Evolutionary conservation across 805 yeast genomes (phyloP), one percentile per base, ranked within the genome.

Genomic region (Debaryomyces maramus): DNA sequence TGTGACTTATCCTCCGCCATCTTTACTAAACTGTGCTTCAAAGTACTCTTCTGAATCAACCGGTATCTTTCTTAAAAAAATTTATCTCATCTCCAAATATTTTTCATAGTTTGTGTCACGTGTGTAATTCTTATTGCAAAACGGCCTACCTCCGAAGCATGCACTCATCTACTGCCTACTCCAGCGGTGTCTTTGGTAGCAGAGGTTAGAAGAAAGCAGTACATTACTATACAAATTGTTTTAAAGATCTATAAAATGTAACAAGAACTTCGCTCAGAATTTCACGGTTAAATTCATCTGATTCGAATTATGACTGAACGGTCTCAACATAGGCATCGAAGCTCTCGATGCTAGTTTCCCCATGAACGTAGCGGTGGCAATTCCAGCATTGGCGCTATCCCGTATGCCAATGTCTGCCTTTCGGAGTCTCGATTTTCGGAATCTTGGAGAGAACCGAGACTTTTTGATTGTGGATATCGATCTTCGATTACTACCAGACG

Each of bases 1-100:
- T 86, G 95, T n/a, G 80, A 66, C 39, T 76, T 73, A 47, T 67
- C 61, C 35, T 51, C 60, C 5, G 52, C 36, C 61, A 58, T 60
- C 18, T 15, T 44, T 20, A 17, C 28, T 31, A 33, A 19, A 23
- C 9, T 32, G n/a, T n/a, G 15, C 3, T 7, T 17, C 22, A 5
- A 13, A 18, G 22, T 13, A 17, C 9, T 13, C 28, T 15, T 14
- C 15, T 9, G 20, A 21, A 21, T 11, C 30, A n/a, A 27, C 18
- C 14, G 29, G 22, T n/a, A 19, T 32, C 24, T 32, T 13, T 14
- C 9, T 32, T 9, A 10, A 16, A 23, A 34, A 34, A 34, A 40
- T 40, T 40, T 33, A 35, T 20, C 40, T 40, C 43, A 39, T 39
- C 43, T 39, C 43, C 8, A 21, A 14, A 24, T 15, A 16, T 17